Percentiles rank a stretch among this genome's conserved stretches.
Conservation (phyloP, 1,284 basidiomycete genomes). For the Agroathelia rolfsii region DNA sequence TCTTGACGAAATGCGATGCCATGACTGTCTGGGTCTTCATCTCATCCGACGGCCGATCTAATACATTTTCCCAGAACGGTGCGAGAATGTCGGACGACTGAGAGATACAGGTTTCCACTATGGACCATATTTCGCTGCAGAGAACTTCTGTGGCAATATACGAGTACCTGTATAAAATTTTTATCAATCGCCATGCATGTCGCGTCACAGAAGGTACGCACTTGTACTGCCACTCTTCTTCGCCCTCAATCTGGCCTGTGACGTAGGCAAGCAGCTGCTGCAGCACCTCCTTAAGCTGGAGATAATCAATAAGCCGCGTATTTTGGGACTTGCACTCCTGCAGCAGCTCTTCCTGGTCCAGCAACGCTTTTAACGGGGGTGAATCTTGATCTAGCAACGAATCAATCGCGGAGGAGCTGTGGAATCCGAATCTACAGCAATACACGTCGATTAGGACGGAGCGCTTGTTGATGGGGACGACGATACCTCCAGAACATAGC, state of each 20-base stretch:
- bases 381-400: slow-evolving; percentile 77
- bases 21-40: slow-evolving; percentile 69
- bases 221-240: slow-evolving; percentile 71
- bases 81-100: slow-evolving; percentile 61
- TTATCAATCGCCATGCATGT: background rate
- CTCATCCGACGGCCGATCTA: slow-evolving; percentile 70
- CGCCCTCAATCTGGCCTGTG: slow-evolving; percentile 74
- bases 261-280: slow-evolving; percentile 77
- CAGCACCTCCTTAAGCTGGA: slow-evolving; percentile 71
- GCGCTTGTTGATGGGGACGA: background rate
- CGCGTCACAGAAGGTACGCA: slow-evolving; percentile 30
- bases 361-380: slow-evolving; percentile 78
- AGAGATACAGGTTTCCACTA: slow-evolving; percentile 82
- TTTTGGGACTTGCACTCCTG: slow-evolving; percentile 96
- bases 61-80: slow-evolving; percentile 90
- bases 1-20: slow-evolving; percentile 81
- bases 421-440: slow-evolving; percentile 66
- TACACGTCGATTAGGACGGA: no score
- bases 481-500: slow-evolving; percentile 35
- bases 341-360: slow-evolving; percentile 90
- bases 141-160: slow-evolving; percentile 93
- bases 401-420: slow-evolving; percentile 77
- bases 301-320: slow-evolving; percentile 78
- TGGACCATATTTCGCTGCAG: slow-evolving; percentile 91
- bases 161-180: slow-evolving; percentile 63